phyloP scores from a whole-genome alignment of 176 grass and related monocot species.

The Rhynchospora pubera region DNA sequence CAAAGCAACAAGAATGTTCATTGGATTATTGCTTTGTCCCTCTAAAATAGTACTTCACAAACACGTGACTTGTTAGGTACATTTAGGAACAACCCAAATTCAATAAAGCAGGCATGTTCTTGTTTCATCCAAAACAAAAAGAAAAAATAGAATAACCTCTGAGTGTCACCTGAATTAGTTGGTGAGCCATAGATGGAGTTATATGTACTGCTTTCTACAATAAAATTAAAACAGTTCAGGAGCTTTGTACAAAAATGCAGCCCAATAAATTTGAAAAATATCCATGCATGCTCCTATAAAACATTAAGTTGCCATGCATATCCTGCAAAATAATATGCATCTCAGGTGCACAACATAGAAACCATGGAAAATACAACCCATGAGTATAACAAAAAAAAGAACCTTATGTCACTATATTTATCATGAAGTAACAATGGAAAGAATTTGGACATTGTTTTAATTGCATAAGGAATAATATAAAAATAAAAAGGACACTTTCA shows the following conservation, averaged over 20 bases:
- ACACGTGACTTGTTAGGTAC: neutral
- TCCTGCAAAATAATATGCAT: neutral
- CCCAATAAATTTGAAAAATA: neutral
- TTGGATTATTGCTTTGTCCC: neutral
- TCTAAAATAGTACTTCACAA: neutral
- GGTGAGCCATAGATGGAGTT: slow-evolving; percentile 78
- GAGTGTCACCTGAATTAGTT: slow-evolving; percentile 61
- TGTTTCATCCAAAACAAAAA: neutral
- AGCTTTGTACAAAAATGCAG: neutral
- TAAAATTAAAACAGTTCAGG: slow-evolving; percentile 4
- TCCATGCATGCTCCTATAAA: neutral
- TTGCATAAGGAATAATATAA: neutral
- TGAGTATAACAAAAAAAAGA: neutral
- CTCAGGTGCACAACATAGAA: neutral
- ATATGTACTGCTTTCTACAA: slow-evolving; percentile 73
- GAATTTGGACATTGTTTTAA: neutral
- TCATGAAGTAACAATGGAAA: neutral
- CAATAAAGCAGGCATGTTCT: neutral
- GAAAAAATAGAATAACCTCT: neutral
- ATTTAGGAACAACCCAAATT: neutral
- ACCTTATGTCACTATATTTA: neutral
- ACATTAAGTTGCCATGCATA: neutral
- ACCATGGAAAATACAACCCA: neutral
- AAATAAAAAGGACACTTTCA: neutral
- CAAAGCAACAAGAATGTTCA: neutral